Conservation (phyloP, 2,329 filamentous ascomycete genomes). For the Stagonosporopsis tanaceti region DNA sequence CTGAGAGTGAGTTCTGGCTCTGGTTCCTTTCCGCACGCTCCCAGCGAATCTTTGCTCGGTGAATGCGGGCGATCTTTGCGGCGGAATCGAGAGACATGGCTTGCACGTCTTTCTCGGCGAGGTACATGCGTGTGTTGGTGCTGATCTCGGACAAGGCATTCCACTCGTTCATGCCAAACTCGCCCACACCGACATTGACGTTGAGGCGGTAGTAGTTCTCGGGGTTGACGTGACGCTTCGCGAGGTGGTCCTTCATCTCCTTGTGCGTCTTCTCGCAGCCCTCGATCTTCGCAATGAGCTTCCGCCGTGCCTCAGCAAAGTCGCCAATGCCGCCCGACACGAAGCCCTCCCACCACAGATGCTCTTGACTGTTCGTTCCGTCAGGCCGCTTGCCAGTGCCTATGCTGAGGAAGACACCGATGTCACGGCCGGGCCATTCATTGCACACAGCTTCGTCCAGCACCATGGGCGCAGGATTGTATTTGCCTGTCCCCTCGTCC, state of each 20-base stretch:
- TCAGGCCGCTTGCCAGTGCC: conserved; percentile 89
- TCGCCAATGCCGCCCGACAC: conserved; percentile 74
- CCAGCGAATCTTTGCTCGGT: conserved; percentile 75
- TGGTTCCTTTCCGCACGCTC: conserved; percentile 57
- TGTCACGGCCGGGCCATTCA: conserved; percentile 92
- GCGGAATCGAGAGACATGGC: conserved; percentile 79
- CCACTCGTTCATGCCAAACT: conserved; percentile 99
- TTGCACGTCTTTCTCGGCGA: conserved; percentile 76
- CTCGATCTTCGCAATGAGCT: conserved; percentile 90
- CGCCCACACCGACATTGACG: conserved; percentile 92
- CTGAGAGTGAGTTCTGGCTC: conserved; percentile 37
- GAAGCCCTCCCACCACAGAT: conserved; percentile 94
- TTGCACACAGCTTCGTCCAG: conserved; percentile 91
- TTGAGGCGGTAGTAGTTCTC: conserved; percentile 98
- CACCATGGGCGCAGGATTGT: conserved; percentile 85
- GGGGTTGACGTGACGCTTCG: conserved; percentile 78
- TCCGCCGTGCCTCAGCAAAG: conserved; percentile 87
- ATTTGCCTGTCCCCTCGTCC: conserved; percentile 89
- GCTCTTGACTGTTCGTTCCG: conserved; percentile 71
- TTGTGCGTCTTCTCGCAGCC: conserved; percentile 91
- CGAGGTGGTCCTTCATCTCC: conserved; percentile 82
- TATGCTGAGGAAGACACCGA: conserved; percentile 90
- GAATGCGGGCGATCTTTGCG: conserved; percentile 82
- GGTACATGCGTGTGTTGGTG: conserved; percentile 86
- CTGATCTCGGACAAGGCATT: conserved; percentile 92